Evolutionary conservation across 352 stramenopile genomes (phyloP), one percentile per base, ranked within the genome.

Genomic region (Phytopythium litorale): DNA sequence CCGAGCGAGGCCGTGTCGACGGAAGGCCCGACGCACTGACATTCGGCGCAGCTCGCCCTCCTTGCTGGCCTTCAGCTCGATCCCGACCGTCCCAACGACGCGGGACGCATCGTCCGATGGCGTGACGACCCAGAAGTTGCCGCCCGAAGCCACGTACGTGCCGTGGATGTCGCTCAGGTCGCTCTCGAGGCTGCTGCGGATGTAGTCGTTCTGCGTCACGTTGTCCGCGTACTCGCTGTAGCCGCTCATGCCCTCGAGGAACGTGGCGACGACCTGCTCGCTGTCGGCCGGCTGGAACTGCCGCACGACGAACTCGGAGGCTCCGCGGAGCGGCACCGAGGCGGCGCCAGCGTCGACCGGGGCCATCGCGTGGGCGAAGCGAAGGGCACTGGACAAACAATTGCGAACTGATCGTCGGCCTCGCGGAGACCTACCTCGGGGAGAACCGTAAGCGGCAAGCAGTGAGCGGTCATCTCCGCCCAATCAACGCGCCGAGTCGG

Each of bases 71-170:
- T 74, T 81, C 32, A 19, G 23, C 49, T 81, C 65, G n/a, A 81
- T 52, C 0, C 52, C 75, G 0, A 77, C 67, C 60, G 75, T 80
- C 18, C 70, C 70, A 23, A 67, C 67, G 7, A 77, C 50, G 1
- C 62, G 56, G 12, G 46, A 50, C 13, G 64, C 54, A 1, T 74
- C 56, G 19, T 72, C 55, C 4, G 25, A 37, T 16, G 59, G 63
- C 28, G 66, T 72, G 8, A 65, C 71, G 28, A 84, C 58, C 73
- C 71, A 84, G 54, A 76, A 81, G 56, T 80, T 84, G 12, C 75
- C 73, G 2, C 71, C 68, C 11, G 57, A 48, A 0, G 51, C 38
- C 21, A 76, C 53, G 58, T 81, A 84, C 19, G 66, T 72, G 45
- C 46, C 66, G 18, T 75, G 32, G 28, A 84, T 59, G 25, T 76